Conservation (phyloP, 495 filamentous ascomycete species). For the Aspergillus coremiiformis region DNA sequence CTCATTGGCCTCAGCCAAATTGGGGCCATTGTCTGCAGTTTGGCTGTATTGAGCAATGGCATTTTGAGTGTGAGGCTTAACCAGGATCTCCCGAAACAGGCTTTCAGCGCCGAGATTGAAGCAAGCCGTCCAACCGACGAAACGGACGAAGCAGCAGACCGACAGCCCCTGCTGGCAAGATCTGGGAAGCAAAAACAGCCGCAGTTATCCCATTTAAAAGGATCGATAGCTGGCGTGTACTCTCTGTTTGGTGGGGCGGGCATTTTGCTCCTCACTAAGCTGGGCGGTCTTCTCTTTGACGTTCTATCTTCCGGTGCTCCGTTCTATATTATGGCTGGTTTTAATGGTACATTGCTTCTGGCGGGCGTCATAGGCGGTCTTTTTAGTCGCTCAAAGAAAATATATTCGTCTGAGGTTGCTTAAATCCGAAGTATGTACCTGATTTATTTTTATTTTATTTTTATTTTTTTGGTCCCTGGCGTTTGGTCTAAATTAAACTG, state of each 20-base stretch:
- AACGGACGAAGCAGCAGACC: slow-evolving; percentile 15
- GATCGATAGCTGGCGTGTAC: slow-evolving; percentile 89
- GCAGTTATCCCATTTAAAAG: slow-evolving; percentile 59
- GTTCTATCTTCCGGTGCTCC: slow-evolving; percentile 59
- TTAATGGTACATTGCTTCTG: slow-evolving; percentile 67
- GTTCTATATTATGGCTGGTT: slow-evolving; percentile 86
- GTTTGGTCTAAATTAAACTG: background rate
- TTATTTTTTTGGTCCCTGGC: background rate
- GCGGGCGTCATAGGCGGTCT: slow-evolving; percentile 42
- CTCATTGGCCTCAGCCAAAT: slow-evolving; percentile 87
- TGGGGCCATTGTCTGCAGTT: slow-evolving; percentile 86
- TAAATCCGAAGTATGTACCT: background rate
- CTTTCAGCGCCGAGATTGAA: slow-evolving; percentile 22
- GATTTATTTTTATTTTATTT: background rate
- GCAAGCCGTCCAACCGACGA: background rate
- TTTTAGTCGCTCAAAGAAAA: slow-evolving; percentile 8
- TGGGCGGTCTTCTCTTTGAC: slow-evolving; percentile 85
- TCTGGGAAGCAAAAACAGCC: slow-evolving; percentile 18
- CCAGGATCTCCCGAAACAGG: slow-evolving; percentile 28
- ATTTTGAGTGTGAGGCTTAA: slow-evolving; percentile 46
- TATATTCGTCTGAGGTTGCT: background rate
- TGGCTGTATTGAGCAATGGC: slow-evolving; percentile 74
- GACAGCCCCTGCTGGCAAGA: slow-evolving; percentile 26
- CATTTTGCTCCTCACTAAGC: slow-evolving; percentile 84
- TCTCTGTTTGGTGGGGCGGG: slow-evolving; percentile 85